phyloP scores from a whole-genome alignment of 2,329 filamentous ascomycete genomes.

The Nannizzia gypsea region DNA sequence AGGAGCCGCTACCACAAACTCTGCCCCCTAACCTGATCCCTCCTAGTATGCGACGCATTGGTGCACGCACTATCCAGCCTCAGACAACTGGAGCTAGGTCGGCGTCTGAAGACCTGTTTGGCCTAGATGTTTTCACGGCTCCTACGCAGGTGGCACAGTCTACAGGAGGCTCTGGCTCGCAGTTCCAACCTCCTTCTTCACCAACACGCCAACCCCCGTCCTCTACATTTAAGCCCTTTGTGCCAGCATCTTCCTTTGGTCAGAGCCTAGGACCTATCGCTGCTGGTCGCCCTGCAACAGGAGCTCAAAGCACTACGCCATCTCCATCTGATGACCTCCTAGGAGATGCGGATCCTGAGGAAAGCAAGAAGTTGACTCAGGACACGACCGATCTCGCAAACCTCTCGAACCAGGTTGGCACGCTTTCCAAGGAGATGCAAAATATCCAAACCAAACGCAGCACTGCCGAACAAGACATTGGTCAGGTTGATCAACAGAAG shows the following conservation, averaged over 20 bases:
- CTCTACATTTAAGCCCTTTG: slow-evolving; percentile 71
- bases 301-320: slow-evolving; percentile 30
- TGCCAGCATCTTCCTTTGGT: slow-evolving; percentile 86
- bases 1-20: slow-evolving; percentile 59
- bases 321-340: slow-evolving; percentile 68
- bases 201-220: slow-evolving; percentile 26
- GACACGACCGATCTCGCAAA: slow-evolving; percentile 92
- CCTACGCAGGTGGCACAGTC: slow-evolving; percentile 52
- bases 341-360: slow-evolving; percentile 79
- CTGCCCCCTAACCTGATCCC: slow-evolving; percentile 74
- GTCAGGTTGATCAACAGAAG: slow-evolving; percentile 73
- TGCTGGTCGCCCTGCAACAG: slow-evolving; percentile 33
- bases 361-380: slow-evolving; percentile 73
- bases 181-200: slow-evolving; percentile 43
- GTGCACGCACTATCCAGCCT: slow-evolving; percentile 23
- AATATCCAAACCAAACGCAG: slow-evolving; percentile 74
- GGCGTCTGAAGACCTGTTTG: slow-evolving; percentile 86
- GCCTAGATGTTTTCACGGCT: slow-evolving; percentile 62
- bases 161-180: slow-evolving; percentile 58
- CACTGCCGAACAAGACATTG: slow-evolving; percentile 68
- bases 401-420: slow-evolving; percentile 87
- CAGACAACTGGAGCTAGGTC: slow-evolving; percentile 52
- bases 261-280: slow-evolving; percentile 71
- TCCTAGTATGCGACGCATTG: slow-evolving; percentile 61
- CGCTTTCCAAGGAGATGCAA: slow-evolving; percentile 84